These are phyloP conservation scores for Petunia hybrid DNA, from an alignment of 305 asterid genomes.

Conservation along the genomic window DNA sequence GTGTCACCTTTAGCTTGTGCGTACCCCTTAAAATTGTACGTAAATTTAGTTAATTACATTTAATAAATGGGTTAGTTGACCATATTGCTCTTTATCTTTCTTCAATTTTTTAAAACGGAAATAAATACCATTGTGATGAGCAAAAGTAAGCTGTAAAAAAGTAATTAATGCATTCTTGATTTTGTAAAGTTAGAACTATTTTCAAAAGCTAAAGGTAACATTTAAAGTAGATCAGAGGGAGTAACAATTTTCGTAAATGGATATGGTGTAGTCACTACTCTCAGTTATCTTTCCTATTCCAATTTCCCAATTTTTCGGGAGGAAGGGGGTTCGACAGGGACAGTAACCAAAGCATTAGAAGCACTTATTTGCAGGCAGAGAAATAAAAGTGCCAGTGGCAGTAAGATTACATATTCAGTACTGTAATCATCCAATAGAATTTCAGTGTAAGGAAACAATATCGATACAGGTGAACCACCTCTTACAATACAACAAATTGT, in stretches of 20 bases:
- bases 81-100: too few species aligned
- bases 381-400: slow-evolving; percentile 13
- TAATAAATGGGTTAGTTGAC: too few species aligned
- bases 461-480: slow-evolving; percentile 5
- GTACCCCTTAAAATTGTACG: too few species aligned
- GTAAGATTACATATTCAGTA: not conserved
- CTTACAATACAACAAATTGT: slow-evolving; percentile 2
- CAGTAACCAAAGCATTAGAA: slow-evolving; percentile 19
- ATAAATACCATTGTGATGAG: too few species aligned
- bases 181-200: too few species aligned
- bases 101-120: too few species aligned
- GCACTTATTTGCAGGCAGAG: not conserved
- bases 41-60: too few species aligned
- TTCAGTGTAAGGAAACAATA: not conserved
- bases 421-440: not conserved
- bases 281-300: not conserved
- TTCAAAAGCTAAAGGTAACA: too few species aligned
- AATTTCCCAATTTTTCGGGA: not conserved
- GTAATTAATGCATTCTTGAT: too few species aligned
- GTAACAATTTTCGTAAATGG: not conserved
- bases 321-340: not conserved
- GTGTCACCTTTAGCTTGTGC: not conserved
- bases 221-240: too few species aligned
- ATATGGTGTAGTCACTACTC: not conserved
- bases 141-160: too few species aligned